Evolutionary conservation across 2,329 filamentous ascomycete species (phyloP).

Genomic region (Aspergillus chevalieri): DNA sequence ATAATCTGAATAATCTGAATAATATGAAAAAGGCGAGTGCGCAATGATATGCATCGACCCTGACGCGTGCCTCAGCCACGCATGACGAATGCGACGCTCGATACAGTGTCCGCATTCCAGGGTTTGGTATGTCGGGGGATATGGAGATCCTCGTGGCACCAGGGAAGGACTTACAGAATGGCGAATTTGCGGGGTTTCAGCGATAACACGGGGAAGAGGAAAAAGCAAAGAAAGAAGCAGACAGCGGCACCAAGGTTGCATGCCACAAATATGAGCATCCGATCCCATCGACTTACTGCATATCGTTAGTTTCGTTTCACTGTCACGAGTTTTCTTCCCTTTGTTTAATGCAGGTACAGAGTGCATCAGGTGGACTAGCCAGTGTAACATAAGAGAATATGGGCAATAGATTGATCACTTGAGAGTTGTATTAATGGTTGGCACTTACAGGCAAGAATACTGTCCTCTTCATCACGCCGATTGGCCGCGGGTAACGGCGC

Average conservation of each 20-base stretch:
- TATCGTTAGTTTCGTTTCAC: constrained; percentile 3
- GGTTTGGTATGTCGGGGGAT: constrained; percentile 9
- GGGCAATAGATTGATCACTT: constrained; percentile 1
- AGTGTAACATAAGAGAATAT: constrained; percentile 14
- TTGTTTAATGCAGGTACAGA: constrained; percentile 30
- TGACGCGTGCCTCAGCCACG: constrained; percentile 6
- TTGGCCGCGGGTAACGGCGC: constrained; percentile 79
- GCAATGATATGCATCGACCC: constrained; percentile 3
- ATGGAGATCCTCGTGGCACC: constrained; percentile 1
- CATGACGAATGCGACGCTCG: constrained; percentile 19
- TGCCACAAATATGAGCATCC: constrained; percentile 81
- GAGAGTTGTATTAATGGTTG: constrained; percentile 5
- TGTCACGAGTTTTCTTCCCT: background rate
- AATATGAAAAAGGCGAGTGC: background rate
- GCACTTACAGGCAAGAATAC: constrained; percentile 87
- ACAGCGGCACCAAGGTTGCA: constrained; percentile 84
- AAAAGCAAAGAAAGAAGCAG: constrained; percentile 88
- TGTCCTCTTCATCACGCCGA: constrained; percentile 89
- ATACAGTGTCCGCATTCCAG: constrained; percentile 8
- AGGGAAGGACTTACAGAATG: constrained; percentile 69
- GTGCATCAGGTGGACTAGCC: constrained; percentile 27
- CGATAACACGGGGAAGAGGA: constrained; percentile 76
- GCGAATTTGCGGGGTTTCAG: constrained; percentile 88
- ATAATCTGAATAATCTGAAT: too few species aligned
- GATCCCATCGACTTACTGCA: constrained; percentile 94